A percentile compares a stretch with the other conserved stretches of the same genome.
These are phyloP conservation scores for Haplosporangium gracile DNA, from an alignment of 192 early-diverging fungal species.

Conservation along the genomic window DNA sequence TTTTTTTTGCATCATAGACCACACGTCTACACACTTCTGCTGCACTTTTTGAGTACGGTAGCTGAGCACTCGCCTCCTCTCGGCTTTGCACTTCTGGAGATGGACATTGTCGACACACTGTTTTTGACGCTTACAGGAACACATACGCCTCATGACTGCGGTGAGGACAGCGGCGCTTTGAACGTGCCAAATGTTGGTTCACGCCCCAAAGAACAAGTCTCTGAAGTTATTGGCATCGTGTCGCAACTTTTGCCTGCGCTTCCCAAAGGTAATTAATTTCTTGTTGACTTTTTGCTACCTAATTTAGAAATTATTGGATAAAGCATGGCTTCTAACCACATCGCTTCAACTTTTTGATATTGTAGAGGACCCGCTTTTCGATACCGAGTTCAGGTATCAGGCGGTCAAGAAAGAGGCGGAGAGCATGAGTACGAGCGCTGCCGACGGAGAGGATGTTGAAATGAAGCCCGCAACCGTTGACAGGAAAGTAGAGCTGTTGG, in stretches of 20 bases:
- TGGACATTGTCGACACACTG: constrained; percentile 59
- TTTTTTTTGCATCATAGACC: constrained; percentile 14
- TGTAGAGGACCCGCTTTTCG: constrained; percentile 37
- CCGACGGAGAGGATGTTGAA: constrained; percentile 22
- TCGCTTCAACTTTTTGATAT: not conserved
- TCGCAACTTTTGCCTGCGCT: constrained; percentile 71
- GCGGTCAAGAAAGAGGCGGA: not conserved
- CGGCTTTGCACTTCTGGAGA: constrained; percentile 55
- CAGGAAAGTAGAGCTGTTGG: constrained; percentile 52
- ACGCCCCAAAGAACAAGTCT: constrained; percentile 65
- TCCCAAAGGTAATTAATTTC: constrained; percentile 53
- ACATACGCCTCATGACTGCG: constrained; percentile 21
- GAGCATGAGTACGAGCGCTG: not conserved
- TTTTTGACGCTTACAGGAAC: constrained; percentile 60
- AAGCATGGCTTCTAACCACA: not conserved
- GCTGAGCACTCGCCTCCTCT: constrained; percentile 68
- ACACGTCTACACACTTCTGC: constrained; percentile 65
- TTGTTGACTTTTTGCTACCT: not conserved
- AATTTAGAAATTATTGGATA: not conserved
- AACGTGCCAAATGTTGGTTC: constrained; percentile 38
- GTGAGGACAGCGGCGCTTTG: constrained; percentile 12
- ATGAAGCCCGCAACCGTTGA: constrained; percentile 30
- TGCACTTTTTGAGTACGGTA: constrained; percentile 68
- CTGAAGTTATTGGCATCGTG: constrained; percentile 69
- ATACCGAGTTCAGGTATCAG: constrained; percentile 37